Evolutionary conservation across 345 rosid species (phyloP).

Genomic region (Gossypium raimondii): DNA sequence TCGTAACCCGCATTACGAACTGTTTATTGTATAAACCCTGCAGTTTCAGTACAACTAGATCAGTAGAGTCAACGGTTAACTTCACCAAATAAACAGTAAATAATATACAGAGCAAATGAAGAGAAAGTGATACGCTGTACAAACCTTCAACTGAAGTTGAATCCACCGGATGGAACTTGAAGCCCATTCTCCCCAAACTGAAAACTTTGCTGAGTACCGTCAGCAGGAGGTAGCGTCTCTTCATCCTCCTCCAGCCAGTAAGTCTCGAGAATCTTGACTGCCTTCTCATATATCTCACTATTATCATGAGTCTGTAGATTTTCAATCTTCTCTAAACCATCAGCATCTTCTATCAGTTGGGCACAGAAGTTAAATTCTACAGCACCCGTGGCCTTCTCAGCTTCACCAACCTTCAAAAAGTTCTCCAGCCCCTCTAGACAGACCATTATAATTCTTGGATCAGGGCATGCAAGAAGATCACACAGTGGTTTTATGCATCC

Average conservation of each 20-base stretch:
- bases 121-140: not conserved
- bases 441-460: slow-evolving; percentile 72
- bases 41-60: not conserved
- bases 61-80: not conserved
- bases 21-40: not conserved
- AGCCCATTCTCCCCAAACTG: slow-evolving; percentile 58
- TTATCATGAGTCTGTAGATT: slow-evolving; percentile 79
- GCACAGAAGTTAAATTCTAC: slow-evolving; percentile 58
- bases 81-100: not conserved
- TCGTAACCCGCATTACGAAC: not conserved
- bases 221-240: slow-evolving; percentile 58
- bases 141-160: slow-evolving; percentile 53
- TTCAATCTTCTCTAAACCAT: slow-evolving; percentile 80
- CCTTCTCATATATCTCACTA: slow-evolving; percentile 79
- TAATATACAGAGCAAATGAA: not conserved
- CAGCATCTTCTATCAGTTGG: slow-evolving; percentile 73
- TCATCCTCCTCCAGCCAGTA: slow-evolving; percentile 89
- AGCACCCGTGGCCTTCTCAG: slow-evolving; percentile 56
- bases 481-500: slow-evolving; percentile 85
- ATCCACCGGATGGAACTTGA: slow-evolving; percentile 71
- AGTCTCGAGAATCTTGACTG: slow-evolving; percentile 75
- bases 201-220: slow-evolving; percentile 47
- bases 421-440: slow-evolving; percentile 45
- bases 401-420: slow-evolving; percentile 66
- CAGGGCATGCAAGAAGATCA: slow-evolving; percentile 77